phyloP scores from a whole-genome alignment of 2,329 filamentous ascomycete species.

The Huntiella omanensis region DNA sequence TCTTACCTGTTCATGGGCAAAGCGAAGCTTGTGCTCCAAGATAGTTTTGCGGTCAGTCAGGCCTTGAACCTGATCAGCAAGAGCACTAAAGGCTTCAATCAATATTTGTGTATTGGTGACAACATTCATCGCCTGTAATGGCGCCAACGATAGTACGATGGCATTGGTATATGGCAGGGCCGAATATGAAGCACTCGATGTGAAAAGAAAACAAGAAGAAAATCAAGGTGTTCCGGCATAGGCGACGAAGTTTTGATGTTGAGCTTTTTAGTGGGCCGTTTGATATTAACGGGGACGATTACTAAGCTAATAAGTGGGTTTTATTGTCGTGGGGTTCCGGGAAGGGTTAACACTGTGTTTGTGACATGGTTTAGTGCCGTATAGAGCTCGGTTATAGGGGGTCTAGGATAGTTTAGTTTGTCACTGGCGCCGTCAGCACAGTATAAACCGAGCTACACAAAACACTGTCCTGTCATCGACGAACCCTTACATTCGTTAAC shows the following conservation, averaged over 20 bases:
- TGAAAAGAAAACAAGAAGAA: constrained; percentile 13
- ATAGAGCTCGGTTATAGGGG: too few relatives aligned
- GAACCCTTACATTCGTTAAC: too few relatives aligned
- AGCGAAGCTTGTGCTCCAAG: constrained; percentile 46
- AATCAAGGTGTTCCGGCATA: constrained; percentile 3
- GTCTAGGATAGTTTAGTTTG: too few relatives aligned
- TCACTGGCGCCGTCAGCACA: too few relatives aligned
- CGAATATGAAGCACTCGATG: constrained; percentile 7
- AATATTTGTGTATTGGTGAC: constrained; percentile 29
- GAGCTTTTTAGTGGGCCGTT: constrained; percentile 9
- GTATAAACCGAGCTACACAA: too few relatives aligned
- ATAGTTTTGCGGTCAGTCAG: constrained; percentile 45
- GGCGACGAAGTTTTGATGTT: constrained; percentile 8
- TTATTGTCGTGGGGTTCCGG: too few relatives aligned
- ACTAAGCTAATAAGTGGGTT: too few relatives aligned
- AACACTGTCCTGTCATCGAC: too few relatives aligned
- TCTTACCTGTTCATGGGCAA: constrained; percentile 47
- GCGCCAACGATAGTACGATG: constrained; percentile 11
- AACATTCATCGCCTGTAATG: constrained; percentile 11
- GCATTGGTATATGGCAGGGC: constrained; percentile 4
- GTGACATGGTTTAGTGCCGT: too few relatives aligned
- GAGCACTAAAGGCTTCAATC: constrained; percentile 43
- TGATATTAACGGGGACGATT: too few relatives aligned
- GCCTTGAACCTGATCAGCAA: constrained; percentile 45
- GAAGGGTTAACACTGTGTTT: too few relatives aligned